Evolutionary conservation across 371 early-diverging fungal genomes (phyloP).

Genomic region (Actinomortierella ambigua): DNA sequence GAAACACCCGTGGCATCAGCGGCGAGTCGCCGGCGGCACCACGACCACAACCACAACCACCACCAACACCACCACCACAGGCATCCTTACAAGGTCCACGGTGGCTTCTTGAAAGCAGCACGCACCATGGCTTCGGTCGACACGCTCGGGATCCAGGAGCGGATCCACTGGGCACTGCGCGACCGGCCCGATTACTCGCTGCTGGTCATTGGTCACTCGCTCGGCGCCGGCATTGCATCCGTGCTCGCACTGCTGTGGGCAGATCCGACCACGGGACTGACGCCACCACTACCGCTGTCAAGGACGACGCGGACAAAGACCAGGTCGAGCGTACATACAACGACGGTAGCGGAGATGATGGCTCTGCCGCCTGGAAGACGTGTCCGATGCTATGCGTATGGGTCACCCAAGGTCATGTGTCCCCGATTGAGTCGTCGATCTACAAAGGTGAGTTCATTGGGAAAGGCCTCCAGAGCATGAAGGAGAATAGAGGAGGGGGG

Average conservation of each 20-base stretch:
- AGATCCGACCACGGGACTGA: conserved; percentile 38
- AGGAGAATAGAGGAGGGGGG: background rate
- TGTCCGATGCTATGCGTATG: conserved; percentile 41
- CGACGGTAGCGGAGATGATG: conserved; percentile 2
- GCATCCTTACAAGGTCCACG: conserved; percentile 30
- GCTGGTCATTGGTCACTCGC: conserved; percentile 34
- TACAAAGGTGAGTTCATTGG: conserved; percentile 31
- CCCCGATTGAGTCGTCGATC: conserved; percentile 40
- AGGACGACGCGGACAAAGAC: too few species aligned
- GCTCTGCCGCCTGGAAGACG: conserved; percentile 34
- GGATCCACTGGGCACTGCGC: conserved; percentile 34
- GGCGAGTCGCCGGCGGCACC: background rate
- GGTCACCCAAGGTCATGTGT: conserved; percentile 38
- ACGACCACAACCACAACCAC: conserved; percentile 5
- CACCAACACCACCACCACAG: background rate
- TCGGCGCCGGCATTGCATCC: conserved; percentile 40
- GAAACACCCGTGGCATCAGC: conserved; percentile 13
- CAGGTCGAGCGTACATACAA: too few species aligned
- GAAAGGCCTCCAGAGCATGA: background rate
- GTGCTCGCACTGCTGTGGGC: conserved; percentile 40
- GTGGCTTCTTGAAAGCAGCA: conserved; percentile 40
- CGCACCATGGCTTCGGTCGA: conserved; percentile 40
- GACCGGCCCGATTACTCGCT: conserved; percentile 29
- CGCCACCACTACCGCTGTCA: conserved; percentile 12
- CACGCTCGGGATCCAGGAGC: conserved; percentile 43